A percentile compares a stretch with the other conserved stretches of the same genome.
These are phyloP conservation scores for Cryptococcus maquisensis DNA, from an alignment of 1,284 basidiomycete genomes.

Conservation along the genomic window DNA sequence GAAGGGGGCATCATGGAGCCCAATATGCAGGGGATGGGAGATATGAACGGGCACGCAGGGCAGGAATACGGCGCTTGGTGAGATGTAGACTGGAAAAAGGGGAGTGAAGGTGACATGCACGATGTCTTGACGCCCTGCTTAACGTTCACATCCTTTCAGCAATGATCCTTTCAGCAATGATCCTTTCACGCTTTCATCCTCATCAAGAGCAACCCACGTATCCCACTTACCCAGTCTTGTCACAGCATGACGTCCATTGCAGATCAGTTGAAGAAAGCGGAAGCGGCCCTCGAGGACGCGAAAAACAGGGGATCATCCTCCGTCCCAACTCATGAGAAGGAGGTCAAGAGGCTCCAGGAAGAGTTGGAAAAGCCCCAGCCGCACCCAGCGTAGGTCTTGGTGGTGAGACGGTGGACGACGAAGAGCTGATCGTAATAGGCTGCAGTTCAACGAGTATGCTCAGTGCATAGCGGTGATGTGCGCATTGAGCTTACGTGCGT, in stretches of 20 bases:
- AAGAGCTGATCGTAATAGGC: conserved; percentile 8
- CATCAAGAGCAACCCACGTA: background rate
- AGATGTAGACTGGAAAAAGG: too few species aligned
- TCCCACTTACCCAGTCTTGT: background rate
- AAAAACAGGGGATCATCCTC: conserved; percentile 12
- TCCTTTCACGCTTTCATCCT: background rate
- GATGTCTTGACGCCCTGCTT: too few species aligned
- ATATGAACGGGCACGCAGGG: conserved; percentile 17
- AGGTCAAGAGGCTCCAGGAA: conserved; percentile 21
- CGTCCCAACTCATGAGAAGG: conserved; percentile 9
- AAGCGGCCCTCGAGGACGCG: conserved; percentile 8
- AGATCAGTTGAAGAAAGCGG: conserved; percentile 15
- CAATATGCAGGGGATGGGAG: conserved; percentile 17
- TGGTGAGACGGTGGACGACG: background rate
- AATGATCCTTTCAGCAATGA: background rate
- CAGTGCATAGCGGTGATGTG: conserved; percentile 36
- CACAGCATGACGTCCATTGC: conserved; percentile 5
- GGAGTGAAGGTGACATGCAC: too few species aligned
- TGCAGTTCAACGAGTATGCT: conserved; percentile 31
- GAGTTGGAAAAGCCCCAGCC: conserved; percentile 24
- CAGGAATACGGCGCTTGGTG: conserved; percentile 11
- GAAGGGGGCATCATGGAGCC: conserved; percentile 31
- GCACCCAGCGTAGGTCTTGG: conserved; percentile 30
- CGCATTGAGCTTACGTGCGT: conserved; percentile 28
- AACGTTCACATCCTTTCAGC: too few species aligned